Conservation (phyloP, 768 basidiomycete genomes). For the Mrakia blollopis region DNA sequence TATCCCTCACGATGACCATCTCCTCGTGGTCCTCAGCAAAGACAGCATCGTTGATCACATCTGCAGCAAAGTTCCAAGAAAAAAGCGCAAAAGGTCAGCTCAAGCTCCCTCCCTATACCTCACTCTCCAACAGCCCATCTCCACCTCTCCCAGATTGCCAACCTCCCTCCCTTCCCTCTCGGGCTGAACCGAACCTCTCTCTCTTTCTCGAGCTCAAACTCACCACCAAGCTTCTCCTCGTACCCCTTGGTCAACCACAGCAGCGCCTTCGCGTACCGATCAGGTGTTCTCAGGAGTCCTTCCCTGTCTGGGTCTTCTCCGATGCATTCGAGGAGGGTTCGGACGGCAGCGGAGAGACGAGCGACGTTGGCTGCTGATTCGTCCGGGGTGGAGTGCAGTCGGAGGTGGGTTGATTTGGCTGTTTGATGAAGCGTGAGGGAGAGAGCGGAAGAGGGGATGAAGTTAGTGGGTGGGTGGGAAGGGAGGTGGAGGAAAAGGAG, state of each 20-base stretch:
- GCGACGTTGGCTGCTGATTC: constrained; percentile 68
- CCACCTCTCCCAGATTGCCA: not conserved
- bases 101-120: not conserved
- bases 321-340: constrained; percentile 90
- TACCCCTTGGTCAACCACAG: constrained; percentile 99
- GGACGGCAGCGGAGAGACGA: constrained; percentile 74
- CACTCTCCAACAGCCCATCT: not conserved
- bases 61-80: constrained; percentile 47
- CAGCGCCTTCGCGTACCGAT: constrained; percentile 91
- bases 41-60: constrained; percentile 97
- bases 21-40: constrained; percentile 99
- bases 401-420: constrained; percentile 86
- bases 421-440: constrained; percentile 15
- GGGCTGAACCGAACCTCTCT: not conserved
- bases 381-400: constrained; percentile 70
- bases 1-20: constrained; percentile 97
- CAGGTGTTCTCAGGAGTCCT: constrained; percentile 84
- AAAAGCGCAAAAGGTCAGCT: not conserved
- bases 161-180: not conserved
- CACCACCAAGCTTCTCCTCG: constrained; percentile 87
- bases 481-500: constrained; percentile 5
- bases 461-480: constrained; percentile 36
- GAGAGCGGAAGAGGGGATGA: not conserved
- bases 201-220: constrained; percentile 32
- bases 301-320: constrained; percentile 97